phyloP scores from a whole-genome alignment of 108 stramenopile species.

The Cyclotella choctawhatcheeana region DNA sequence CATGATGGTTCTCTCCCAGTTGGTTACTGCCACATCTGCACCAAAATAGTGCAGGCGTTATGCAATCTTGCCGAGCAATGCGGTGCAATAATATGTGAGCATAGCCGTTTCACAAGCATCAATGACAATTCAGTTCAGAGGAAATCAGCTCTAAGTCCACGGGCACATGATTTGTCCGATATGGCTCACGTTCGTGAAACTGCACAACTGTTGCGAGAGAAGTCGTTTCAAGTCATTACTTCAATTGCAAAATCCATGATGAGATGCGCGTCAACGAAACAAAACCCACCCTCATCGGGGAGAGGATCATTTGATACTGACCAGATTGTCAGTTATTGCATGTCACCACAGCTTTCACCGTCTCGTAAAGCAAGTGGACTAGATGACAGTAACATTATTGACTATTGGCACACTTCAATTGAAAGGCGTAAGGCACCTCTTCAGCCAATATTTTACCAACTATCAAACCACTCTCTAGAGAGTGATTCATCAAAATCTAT shows the following conservation, averaged over 20 bases:
- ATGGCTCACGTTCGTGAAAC: slow-evolving; percentile 62
- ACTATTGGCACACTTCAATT: slow-evolving; percentile 68
- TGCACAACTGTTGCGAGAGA: slow-evolving; percentile 66
- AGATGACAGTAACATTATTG: slow-evolving; percentile 54
- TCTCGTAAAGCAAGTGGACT: slow-evolving; percentile 6
- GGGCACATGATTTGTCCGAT: slow-evolving; percentile 26
- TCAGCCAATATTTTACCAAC: slow-evolving; percentile 26
- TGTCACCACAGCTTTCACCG: slow-evolving; percentile 39
- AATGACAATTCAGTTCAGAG: slow-evolving; percentile 29
- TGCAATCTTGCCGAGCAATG: slow-evolving; percentile 81
- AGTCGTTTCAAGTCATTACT: slow-evolving; percentile 72
- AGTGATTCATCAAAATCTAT: slow-evolving; percentile 20
- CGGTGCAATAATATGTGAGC: slow-evolving; percentile 70
- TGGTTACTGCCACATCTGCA: slow-evolving; percentile 68
- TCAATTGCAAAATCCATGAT: slow-evolving; percentile 65
- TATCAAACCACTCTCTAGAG: neutral
- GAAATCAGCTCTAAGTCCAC: slow-evolving; percentile 21
- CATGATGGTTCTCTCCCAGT: slow-evolving; percentile 53
- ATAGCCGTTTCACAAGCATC: slow-evolving; percentile 58
- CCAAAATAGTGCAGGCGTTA: slow-evolving; percentile 67
- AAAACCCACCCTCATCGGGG: slow-evolving; percentile 29
- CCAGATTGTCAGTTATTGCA: slow-evolving; percentile 19
- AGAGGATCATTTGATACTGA: slow-evolving; percentile 15
- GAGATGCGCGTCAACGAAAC: slow-evolving; percentile 38
- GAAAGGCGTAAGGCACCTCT: slow-evolving; percentile 48